Conservation (phyloP, 306 rosid genomes). For the Casuarina equisetifolia region DNA sequence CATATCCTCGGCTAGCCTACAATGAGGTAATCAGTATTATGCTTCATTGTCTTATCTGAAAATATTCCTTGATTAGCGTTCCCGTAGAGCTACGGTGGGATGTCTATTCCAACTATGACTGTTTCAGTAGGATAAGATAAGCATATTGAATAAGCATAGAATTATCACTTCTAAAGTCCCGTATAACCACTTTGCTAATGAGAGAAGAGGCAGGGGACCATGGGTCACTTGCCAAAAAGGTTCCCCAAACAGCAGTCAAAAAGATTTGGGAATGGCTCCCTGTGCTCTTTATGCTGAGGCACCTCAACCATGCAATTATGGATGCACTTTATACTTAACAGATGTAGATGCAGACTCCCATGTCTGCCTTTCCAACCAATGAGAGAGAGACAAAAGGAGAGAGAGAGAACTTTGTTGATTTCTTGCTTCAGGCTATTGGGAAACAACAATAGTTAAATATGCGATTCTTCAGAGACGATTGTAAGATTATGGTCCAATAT, state of each 20-base stretch:
- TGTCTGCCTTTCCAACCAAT: neutral
- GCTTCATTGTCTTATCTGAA: neutral
- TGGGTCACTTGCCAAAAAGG: neutral
- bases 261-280: too few relatives aligned
- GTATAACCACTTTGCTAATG: too few relatives aligned
- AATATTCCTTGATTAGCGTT: neutral
- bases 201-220: too few relatives aligned
- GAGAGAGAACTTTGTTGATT: neutral
- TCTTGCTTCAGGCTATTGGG: neutral
- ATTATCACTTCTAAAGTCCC: too few relatives aligned
- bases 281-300: neutral
- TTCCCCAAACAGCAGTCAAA: too few relatives aligned
- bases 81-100: neutral
- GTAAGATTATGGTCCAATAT: neutral
- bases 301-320: neutral
- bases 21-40: conserved; percentile 38
- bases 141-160: too few relatives aligned
- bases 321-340: neutral
- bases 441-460: neutral
- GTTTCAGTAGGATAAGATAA: too few relatives aligned
- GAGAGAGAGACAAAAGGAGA: neutral
- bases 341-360: neutral
- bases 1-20: conserved; percentile 62
- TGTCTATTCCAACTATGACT: too few relatives aligned
- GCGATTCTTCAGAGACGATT: accelerated